Percentiles rank a stretch among this genome's conserved stretches.
Conservation (phyloP, 2,329 filamentous ascomycete genomes). For the Triangularia setosa region DNA sequence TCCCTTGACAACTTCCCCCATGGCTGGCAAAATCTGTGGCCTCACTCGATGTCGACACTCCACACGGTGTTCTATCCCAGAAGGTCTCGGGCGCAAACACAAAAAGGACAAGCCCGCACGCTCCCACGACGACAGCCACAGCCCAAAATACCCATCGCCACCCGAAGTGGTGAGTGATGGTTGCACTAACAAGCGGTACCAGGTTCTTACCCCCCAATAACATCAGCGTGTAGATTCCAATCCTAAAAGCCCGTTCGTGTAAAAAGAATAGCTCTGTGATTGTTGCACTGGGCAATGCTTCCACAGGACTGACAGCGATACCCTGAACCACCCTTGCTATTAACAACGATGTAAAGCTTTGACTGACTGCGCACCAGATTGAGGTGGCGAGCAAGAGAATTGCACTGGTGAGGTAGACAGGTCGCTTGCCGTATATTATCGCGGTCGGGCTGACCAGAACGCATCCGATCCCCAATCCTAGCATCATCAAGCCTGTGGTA, state of each 20-base stretch:
- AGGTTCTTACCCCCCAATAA: conserved; percentile 89
- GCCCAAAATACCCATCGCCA: conserved; percentile 96
- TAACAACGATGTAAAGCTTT: conserved; percentile 73
- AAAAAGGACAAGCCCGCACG: conserved; percentile 70
- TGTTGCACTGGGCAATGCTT: conserved; percentile 87
- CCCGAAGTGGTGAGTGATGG: conserved; percentile 68
- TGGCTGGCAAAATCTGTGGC: too few relatives aligned
- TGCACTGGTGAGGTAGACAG: conserved; percentile 77
- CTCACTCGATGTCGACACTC: conserved; percentile 28
- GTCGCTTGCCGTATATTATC: conserved; percentile 85
- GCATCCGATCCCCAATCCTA: conserved; percentile 82
- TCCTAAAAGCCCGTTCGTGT: conserved; percentile 85
- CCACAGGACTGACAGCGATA: conserved; percentile 81
- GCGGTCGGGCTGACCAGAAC: conserved; percentile 85
- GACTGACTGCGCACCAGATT: conserved; percentile 83
- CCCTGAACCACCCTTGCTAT: conserved; percentile 83
- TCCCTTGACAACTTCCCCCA: not conserved
- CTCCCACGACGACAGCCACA: conserved; percentile 72
- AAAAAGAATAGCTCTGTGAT: conserved; percentile 96
- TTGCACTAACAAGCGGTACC: conserved; percentile 80
- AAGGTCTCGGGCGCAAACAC: conserved; percentile 93
- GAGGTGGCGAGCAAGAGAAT: conserved; percentile 71
- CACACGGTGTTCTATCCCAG: conserved; percentile 70
- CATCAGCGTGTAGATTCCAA: conserved; percentile 88
- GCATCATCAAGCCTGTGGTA: conserved; percentile 90